Conservation (phyloP, 1,284 basidiomycete species). For the Farysia itapuensis region DNA sequence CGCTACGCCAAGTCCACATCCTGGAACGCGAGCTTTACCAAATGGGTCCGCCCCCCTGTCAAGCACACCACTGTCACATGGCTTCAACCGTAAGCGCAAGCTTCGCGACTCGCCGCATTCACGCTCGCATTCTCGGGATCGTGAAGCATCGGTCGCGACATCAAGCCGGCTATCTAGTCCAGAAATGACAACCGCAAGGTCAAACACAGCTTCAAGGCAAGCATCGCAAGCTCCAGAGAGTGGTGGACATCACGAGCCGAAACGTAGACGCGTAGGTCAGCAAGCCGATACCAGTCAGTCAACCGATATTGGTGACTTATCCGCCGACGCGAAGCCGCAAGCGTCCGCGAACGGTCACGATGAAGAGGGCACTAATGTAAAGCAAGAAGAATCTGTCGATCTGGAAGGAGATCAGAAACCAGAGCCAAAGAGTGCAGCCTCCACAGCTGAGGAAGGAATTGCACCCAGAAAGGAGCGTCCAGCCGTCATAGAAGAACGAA, state of each 20-base stretch:
- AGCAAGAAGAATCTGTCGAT: conserved; percentile 35
- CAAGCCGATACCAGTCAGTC: conserved; percentile 15
- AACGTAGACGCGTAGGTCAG: conserved; percentile 17
- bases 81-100: conserved; percentile 35
- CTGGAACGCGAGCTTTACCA: conserved; percentile 12
- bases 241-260: conserved; percentile 18
- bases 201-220: conserved; percentile 23
- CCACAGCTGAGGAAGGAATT: conserved; percentile 28
- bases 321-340: conserved; percentile 4
- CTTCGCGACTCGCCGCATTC: conserved; percentile 14
- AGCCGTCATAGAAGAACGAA: conserved; percentile 78
- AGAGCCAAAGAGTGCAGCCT: conserved; percentile 23
- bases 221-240: conserved; percentile 9
- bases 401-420: conserved; percentile 22
- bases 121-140: conserved; percentile 24
- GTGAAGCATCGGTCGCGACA: conserved; percentile 37
- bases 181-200: conserved; percentile 30
- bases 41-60: conserved; percentile 22
- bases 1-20: conserved; percentile 32
- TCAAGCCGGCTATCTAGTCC: conserved; percentile 40
- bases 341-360: neutral
- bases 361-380: conserved; percentile 6
- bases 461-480: conserved; percentile 61
- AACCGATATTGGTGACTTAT: conserved; percentile 32
- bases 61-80: conserved; percentile 24